Evolutionary conservation across 129 eudicot genomes (phyloP).

Genomic region (Ambrosia artemisiifolia): DNA sequence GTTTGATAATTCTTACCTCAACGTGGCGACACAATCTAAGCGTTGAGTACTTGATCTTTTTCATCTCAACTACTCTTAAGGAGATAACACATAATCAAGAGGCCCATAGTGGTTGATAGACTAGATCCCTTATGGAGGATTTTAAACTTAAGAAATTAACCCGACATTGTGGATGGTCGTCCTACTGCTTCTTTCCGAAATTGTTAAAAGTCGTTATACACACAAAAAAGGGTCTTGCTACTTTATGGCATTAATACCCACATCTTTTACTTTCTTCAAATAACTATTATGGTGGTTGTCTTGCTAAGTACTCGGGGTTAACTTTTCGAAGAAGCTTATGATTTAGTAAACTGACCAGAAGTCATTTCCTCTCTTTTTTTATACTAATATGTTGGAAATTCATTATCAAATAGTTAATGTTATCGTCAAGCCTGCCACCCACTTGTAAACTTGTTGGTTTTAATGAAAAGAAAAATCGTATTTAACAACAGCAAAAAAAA

Average conservation of each 20-base stretch:
- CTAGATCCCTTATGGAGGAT: background rate
- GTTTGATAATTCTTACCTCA: background rate
- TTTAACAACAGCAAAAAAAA: too few relatives aligned
- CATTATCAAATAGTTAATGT: background rate
- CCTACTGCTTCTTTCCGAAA: background rate
- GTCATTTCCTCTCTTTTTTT: background rate
- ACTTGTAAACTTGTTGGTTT: too few relatives aligned
- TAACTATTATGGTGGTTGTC: background rate
- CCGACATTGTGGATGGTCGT: background rate
- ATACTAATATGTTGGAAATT: background rate
- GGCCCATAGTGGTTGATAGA: background rate
- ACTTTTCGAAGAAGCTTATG: background rate
- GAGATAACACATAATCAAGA: background rate
- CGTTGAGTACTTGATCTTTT: background rate
- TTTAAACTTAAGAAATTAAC: too few relatives aligned
- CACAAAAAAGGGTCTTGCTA: background rate
- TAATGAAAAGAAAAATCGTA: too few relatives aligned
- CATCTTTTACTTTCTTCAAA: background rate
- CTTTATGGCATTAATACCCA: background rate
- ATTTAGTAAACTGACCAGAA: background rate
- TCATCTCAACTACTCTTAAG: background rate
- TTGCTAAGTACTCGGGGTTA: too few relatives aligned
- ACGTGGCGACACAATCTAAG: background rate
- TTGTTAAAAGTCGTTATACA: background rate
- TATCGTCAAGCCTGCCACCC: background rate